Evolutionary conservation across 1,284 basidiomycete species (phyloP).

Genomic region (Trichosporon coremiiforme): DNA sequence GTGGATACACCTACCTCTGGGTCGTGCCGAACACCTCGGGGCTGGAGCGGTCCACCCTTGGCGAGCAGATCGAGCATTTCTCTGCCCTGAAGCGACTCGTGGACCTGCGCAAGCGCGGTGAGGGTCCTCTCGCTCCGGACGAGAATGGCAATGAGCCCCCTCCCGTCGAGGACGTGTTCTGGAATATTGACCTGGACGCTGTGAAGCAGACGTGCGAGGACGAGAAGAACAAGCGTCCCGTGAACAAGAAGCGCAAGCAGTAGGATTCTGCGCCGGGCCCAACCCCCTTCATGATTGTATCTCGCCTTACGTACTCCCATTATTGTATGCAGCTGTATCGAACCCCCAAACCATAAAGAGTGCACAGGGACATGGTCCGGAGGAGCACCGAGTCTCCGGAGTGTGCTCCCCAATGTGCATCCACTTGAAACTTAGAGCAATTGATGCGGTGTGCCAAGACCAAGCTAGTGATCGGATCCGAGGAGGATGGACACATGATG

Average conservation of each 20-base stretch:
- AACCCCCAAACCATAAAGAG: no score
- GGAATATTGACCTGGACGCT: conserved; percentile 2
- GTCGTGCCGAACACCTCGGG: conserved; percentile 56
- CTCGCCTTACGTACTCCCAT: neutral
- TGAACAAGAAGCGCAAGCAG: conserved; percentile 9
- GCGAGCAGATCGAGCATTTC: conserved; percentile 25
- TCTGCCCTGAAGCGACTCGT: conserved; percentile 13
- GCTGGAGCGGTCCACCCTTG: conserved; percentile 47
- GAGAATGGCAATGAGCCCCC: neutral
- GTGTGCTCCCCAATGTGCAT: no score
- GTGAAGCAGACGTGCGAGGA: neutral
- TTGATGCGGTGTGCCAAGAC: no score
- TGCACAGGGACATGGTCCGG: no score
- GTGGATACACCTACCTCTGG: conserved; percentile 51
- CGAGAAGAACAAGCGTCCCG: neutral
- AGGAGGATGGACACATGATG: no score
- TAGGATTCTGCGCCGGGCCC: neutral
- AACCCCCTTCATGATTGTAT: neutral
- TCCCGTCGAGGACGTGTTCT: neutral
- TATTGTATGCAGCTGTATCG: neutral
- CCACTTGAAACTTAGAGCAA: no score
- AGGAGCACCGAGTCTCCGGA: no score
- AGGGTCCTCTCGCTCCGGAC: neutral
- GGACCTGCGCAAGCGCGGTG: neutral
- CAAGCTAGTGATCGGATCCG: no score